These are phyloP conservation scores for Luvunga scandens DNA, from an alignment of 345 rosid species.

Conservation along the genomic window DNA sequence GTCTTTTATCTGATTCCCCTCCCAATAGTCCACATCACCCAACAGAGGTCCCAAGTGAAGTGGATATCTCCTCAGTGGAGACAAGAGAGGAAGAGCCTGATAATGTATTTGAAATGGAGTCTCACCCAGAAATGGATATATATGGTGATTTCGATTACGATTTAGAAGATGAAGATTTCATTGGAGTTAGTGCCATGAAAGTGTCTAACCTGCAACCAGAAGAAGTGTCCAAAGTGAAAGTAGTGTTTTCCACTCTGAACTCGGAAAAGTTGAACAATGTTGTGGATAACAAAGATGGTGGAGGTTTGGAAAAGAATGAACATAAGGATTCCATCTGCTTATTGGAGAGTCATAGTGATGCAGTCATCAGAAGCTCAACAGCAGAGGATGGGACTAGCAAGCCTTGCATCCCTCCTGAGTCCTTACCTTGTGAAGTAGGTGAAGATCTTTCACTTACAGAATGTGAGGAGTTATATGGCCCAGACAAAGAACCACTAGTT, in stretches of 20 bases:
- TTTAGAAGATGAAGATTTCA: slow-evolving; percentile 76
- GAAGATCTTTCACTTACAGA: slow-evolving; percentile 68
- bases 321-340: slow-evolving; percentile 17
- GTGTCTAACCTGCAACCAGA: slow-evolving; percentile 44
- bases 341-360: slow-evolving; percentile 13
- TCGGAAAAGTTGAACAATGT: slow-evolving; percentile 35
- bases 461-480: slow-evolving; percentile 88
- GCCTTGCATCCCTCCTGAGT: slow-evolving; percentile 31
- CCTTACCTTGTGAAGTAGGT: slow-evolving; percentile 38
- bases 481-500: slow-evolving; percentile 69
- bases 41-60: slow-evolving; percentile 31
- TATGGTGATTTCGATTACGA: slow-evolving; percentile 88
- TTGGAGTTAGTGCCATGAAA: slow-evolving; percentile 53
- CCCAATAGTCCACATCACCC: slow-evolving; percentile 63
- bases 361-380: slow-evolving; percentile 21
- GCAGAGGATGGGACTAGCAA: slow-evolving; percentile 29
- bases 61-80: slow-evolving; percentile 30
- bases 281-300: slow-evolving; percentile 28
- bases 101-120: slow-evolving; percentile 62
- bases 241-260: slow-evolving; percentile 56
- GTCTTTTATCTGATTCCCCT: slow-evolving; percentile 93
- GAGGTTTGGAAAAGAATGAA: slow-evolving; percentile 30
- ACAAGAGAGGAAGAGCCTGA: slow-evolving; percentile 50
- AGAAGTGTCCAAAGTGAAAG: slow-evolving; percentile 65
- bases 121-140: slow-evolving; percentile 65